Evolutionary conservation across 1,284 basidiomycete genomes (phyloP), one percentile per base, ranked within the genome.

Genomic region (Puccinia brachypodii): DNA sequence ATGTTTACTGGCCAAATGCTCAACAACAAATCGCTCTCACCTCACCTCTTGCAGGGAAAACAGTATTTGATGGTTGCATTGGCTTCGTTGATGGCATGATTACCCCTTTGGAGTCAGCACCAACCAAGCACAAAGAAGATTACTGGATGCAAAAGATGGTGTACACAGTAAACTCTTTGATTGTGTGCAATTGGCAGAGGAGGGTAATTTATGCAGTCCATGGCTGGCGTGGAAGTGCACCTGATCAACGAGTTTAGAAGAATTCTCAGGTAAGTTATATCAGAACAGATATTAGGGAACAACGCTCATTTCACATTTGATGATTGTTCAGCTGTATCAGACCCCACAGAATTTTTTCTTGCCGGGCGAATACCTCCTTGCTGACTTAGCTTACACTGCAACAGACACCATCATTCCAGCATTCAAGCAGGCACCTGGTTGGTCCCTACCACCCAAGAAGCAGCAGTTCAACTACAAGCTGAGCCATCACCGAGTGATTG

Each of bases 221-320:
- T 44, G 75, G 75, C 0, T 76, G 75, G 75, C 50, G 75, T 47
- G 60, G 75, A 11, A 76, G 58, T 64, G 75, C 75, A 1, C 60
- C 64, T 19, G 42, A 76, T 50, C 60, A 66, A 47, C 0, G 75
- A 8, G 75, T 76, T 0, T 50, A 13, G 13, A 64, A 62, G n/a
- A 31, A 42, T 13, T 31, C 60, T 19, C 3, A 66, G 38, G 75
- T 64, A 66, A 33, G 28, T n/a, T n/a, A n/a, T n/a, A n/a, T n/a
- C n/a, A n/a, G n/a, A n/a, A n/a, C n/a, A n/a, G n/a, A n/a, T n/a
- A n/a, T n/a, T n/a, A n/a, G n/a, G n/a, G n/a, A n/a, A n/a, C n/a
- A n/a, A n/a, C n/a, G n/a, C n/a, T n/a, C n/a, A n/a, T n/a, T n/a
- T n/a, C n/a, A n/a, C n/a, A n/a, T n/a, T n/a, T n/a, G n/a, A n/a